Evolutionary conservation across 2,329 filamentous ascomycete species (phyloP).

Genomic region (Zymoseptoria pseudotritici): DNA sequence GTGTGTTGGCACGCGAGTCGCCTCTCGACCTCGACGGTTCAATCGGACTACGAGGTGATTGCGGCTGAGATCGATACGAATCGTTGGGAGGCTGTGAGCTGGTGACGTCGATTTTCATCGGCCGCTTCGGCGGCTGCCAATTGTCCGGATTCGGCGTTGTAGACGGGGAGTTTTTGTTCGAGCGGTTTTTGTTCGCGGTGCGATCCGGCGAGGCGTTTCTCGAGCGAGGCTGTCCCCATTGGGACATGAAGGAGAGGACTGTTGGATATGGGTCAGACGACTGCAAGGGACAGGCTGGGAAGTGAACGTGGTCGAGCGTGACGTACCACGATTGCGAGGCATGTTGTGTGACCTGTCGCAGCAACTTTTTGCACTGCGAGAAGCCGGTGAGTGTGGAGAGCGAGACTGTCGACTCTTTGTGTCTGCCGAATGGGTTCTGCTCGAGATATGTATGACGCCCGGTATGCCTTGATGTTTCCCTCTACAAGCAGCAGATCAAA

Average conservation of each 20-base stretch:
- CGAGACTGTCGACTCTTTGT: background rate
- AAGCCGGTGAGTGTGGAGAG: background rate
- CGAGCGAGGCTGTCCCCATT: conserved; percentile 51
- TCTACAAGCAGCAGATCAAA: background rate
- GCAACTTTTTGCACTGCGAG: background rate
- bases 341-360: conserved; percentile 20
- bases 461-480: background rate
- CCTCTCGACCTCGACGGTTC: conserved; percentile 36
- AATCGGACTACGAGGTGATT: conserved; percentile 31
- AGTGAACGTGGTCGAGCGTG: background rate
- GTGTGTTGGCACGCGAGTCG: conserved; percentile 49
- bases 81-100: conserved; percentile 7
- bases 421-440: background rate
- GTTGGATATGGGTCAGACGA: conserved; percentile 7
- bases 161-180: conserved; percentile 8
- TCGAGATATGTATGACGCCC: background rate
- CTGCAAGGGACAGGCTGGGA: conserved; percentile 2
- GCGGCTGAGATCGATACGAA: conserved; percentile 3
- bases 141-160: conserved; percentile 12
- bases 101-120: conserved; percentile 21
- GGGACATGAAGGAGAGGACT: conserved; percentile 88
- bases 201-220: conserved; percentile 6
- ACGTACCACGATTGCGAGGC: conserved; percentile 32
- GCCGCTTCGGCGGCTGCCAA: conserved; percentile 11
- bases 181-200: conserved; percentile 8